Percentiles rank a stretch among this genome's conserved stretches.
These are phyloP conservation scores for Leccinum variicolor DNA, from an alignment of 768 basidiomycete species.

Conservation along the genomic window DNA sequence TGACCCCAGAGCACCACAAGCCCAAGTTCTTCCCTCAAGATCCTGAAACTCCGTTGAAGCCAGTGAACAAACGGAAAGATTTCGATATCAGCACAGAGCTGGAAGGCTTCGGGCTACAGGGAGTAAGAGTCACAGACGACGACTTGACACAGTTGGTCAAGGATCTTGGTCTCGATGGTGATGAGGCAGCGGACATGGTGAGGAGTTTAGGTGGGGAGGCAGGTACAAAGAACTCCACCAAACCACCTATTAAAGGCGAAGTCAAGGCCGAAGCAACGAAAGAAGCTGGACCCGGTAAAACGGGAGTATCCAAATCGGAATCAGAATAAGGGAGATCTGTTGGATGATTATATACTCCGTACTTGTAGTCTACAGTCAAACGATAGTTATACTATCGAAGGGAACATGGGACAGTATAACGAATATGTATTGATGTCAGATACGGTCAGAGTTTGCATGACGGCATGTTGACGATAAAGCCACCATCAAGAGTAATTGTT, in stretches of 20 bases:
- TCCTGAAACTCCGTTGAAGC: constrained; percentile 45
- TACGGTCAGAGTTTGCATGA: constrained; percentile 25
- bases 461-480: constrained; percentile 43
- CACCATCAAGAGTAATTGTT: constrained; percentile 61
- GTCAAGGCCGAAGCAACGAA: constrained; percentile 5
- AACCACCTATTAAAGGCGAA: constrained; percentile 7
- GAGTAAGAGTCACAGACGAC: constrained; percentile 72
- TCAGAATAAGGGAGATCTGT: constrained; percentile 1
- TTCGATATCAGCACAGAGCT: constrained; percentile 70
- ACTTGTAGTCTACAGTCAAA: constrained; percentile 5
- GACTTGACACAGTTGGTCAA: constrained; percentile 69
- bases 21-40: constrained; percentile 49
- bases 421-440: constrained; percentile 9
- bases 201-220: constrained; percentile 49
- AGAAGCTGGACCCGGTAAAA: not conserved
- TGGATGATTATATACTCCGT: not conserved
- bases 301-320: constrained; percentile 1
- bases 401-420: not conserved
- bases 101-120: constrained; percentile 68
- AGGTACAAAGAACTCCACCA: constrained; percentile 10
- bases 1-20: constrained; percentile 74
- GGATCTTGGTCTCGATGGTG: constrained; percentile 72
- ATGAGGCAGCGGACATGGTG: constrained; percentile 74
- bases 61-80: constrained; percentile 55
- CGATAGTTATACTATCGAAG: not conserved